A percentile compares a stretch with the other conserved stretches of the same genome.
These are phyloP conservation scores for Solanum medicagineum DNA, from an alignment of 257 asterid genomes.

Conservation along the genomic window DNA sequence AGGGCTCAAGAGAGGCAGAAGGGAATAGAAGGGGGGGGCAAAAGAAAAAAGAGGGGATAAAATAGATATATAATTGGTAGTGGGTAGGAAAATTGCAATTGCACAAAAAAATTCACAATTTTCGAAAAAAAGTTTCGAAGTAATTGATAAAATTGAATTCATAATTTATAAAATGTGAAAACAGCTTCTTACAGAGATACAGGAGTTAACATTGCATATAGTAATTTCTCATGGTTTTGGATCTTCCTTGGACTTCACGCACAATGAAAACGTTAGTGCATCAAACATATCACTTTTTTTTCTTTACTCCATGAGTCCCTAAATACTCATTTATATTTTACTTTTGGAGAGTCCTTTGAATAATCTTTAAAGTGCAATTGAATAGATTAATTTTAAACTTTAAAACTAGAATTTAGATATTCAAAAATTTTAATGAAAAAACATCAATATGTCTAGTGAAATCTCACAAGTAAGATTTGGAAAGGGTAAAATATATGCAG, in stretches of 20 bases:
- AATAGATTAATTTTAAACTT: neutral
- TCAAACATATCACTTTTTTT: too few species aligned
- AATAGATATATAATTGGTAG: neutral
- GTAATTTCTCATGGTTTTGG: neutral
- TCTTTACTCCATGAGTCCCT: neutral
- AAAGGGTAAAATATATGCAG: too few species aligned
- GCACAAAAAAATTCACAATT: neutral
- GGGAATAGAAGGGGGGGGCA: neutral
- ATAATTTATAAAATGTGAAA: neutral
- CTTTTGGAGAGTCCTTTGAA: neutral
- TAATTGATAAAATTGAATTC: fast-evolving
- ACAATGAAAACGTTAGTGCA: neutral
- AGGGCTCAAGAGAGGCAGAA: neutral
- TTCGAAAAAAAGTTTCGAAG: fast-evolving
- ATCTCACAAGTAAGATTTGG: too few species aligned
- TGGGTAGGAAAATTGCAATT: neutral
- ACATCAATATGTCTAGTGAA: too few species aligned
- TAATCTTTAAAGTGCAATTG: neutral
- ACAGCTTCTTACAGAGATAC: neutral
- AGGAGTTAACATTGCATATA: neutral
- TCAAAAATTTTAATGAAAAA: too few species aligned
- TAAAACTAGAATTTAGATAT: too few species aligned
- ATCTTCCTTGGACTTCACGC: neutral
- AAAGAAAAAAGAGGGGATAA: neutral
- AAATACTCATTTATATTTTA: neutral